Evolutionary conservation across 495 filamentous ascomycete species (phyloP).

Genomic region (Penicillium robsamsonii): DNA sequence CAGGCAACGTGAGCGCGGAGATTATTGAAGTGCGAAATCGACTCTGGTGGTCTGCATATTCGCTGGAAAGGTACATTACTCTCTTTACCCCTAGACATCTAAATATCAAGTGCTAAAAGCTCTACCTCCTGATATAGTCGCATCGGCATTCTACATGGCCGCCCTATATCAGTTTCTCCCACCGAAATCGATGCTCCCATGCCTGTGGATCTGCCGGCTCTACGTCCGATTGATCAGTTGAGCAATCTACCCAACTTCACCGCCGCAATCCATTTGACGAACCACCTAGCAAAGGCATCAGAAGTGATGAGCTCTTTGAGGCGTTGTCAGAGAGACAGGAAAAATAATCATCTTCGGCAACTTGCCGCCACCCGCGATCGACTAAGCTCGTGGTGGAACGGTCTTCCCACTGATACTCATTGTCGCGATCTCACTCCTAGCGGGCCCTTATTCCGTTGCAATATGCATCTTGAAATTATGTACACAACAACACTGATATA

Average conservation of each 20-base stretch:
- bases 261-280: slow-evolving; percentile 14
- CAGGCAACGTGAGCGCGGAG: not conserved
- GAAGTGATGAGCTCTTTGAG: slow-evolving; percentile 15
- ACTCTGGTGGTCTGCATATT: slow-evolving; percentile 16
- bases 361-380: slow-evolving; percentile 5
- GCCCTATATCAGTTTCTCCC: slow-evolving; percentile 11
- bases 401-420: slow-evolving; percentile 12
- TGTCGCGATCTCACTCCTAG: slow-evolving; percentile 14
- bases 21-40: slow-evolving; percentile 14
- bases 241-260: slow-evolving; percentile 12
- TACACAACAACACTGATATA: slow-evolving; percentile 11
- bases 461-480: slow-evolving; percentile 14
- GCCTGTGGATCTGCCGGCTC: slow-evolving; percentile 6
- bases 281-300: slow-evolving; percentile 10
- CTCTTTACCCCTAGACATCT: no score
- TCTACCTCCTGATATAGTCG: slow-evolving; percentile 10
- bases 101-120: not conserved
- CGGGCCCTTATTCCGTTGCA: slow-evolving; percentile 15
- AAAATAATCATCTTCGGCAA: slow-evolving; percentile 12
- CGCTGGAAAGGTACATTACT: slow-evolving; percentile 17
- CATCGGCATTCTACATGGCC: slow-evolving; percentile 17
- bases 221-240: not conserved
- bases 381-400: slow-evolving; percentile 16
- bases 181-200: slow-evolving; percentile 14
- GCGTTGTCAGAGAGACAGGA: not conserved